A percentile compares a stretch with the other conserved stretches of the same genome.
Evolutionary conservation across 371 early-diverging fungal species (phyloP).

Genomic region (Zancudomyces culisetae): DNA sequence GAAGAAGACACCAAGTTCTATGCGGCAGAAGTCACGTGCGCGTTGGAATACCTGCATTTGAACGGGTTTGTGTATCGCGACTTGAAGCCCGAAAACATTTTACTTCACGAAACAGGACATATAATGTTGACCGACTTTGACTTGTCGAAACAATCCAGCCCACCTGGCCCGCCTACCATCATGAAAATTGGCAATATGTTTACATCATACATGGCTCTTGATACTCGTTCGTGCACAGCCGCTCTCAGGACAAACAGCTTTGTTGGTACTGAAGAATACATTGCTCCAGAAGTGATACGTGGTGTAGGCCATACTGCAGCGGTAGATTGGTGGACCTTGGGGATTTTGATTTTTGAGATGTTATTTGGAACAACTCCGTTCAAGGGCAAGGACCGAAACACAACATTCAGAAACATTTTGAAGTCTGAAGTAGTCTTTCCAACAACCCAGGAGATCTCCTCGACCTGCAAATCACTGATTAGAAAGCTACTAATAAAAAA

Average conservation of each 20-base stretch:
- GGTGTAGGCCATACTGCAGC: slow-evolving; percentile 82
- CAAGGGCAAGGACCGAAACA: slow-evolving; percentile 69
- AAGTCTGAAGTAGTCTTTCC: slow-evolving; percentile 61
- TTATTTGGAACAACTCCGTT: slow-evolving; percentile 88
- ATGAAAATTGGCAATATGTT: slow-evolving; percentile 49
- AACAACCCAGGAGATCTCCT: slow-evolving; percentile 24
- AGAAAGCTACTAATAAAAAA: slow-evolving; percentile 69
- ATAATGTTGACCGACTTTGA: slow-evolving; percentile 95
- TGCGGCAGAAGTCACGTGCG: slow-evolving; percentile 85
- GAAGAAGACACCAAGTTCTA: slow-evolving; percentile 90
- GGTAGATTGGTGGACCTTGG: slow-evolving; percentile 98
- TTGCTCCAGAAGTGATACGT: slow-evolving; percentile 81
- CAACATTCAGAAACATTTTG: slow-evolving; percentile 67
- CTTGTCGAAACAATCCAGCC: slow-evolving; percentile 70
- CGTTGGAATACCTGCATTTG: slow-evolving; percentile 88
- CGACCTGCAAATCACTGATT: slow-evolving; percentile 48
- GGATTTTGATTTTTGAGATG: slow-evolving; percentile 93
- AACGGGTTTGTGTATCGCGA: slow-evolving; percentile 95
- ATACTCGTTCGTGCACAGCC: slow-evolving; percentile 73
- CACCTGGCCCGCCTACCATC: slow-evolving; percentile 53
- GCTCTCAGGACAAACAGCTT: slow-evolving; percentile 81
- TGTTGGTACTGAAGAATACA: slow-evolving; percentile 92
- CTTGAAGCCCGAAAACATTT: slow-evolving; percentile 95
- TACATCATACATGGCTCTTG: slow-evolving; percentile 22
- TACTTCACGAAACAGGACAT: slow-evolving; percentile 83